Evolutionary conservation across 1,284 basidiomycete genomes (phyloP), one percentile per base, ranked within the genome.

Genomic region (Tilletia setariae): DNA sequence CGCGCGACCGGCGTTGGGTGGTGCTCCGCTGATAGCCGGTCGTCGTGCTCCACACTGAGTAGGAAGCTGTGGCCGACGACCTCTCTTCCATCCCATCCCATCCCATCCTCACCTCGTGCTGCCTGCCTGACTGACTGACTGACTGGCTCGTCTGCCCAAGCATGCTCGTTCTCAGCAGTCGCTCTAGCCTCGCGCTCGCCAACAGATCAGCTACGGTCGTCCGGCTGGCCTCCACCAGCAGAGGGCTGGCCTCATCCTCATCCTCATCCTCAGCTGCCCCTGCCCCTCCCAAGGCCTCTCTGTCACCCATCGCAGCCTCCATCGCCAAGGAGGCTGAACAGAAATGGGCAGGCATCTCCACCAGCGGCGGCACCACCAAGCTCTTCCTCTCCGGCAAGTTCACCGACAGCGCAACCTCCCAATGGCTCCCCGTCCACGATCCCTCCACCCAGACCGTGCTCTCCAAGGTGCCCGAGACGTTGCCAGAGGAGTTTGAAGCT

Each of bases 391-490:
- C 88, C 32, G 94, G 94, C 43, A 86, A 92, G 84, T 96, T 94
- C 77, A 86, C 90, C 32, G 90, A 94, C 77, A 92, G 91, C 83
- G 88, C 88, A 78, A 84, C 91, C 2, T 84, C 86, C 1, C 85
- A 90, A 69, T 95, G 91, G 90, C 87, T 92, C 69, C 91, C 94
- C 67, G 88, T 95, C 2, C 85, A 89, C 71, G 94, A 97, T 84
- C 94, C 94, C 13, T 90, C 92, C 2, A 93, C 93, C 0, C 94
- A 96, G 86, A 90, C 91, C 0, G 78, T 97, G 28, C 87, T 98
- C 72, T 91, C 91, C 46, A 87, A 88, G 30, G 94, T 96, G 1
- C 95, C 95, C 21, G 91, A 97, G 84, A 93, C 94, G 0, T 93
- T 93, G 0, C 83, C 85, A 44, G 80, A 86, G 40, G 94, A 97